Conservation (phyloP, 306 rosid genomes). For the Comarum palustre region DNA sequence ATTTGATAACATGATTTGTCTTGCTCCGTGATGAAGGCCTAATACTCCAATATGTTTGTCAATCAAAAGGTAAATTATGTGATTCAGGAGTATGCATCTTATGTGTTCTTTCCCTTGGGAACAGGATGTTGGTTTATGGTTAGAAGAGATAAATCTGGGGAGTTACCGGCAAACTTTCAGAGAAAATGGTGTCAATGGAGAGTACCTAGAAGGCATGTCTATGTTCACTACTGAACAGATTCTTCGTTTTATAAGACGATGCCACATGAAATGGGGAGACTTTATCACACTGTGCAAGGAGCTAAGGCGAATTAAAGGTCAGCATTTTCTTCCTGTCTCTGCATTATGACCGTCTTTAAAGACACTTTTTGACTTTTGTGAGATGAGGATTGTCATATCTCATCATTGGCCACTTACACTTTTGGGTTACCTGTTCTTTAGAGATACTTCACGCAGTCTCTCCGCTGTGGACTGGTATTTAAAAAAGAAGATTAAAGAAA, state of each 20-base stretch:
- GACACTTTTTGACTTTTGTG: background rate
- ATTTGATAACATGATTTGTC: background rate
- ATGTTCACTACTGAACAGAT: slow-evolving; percentile 99
- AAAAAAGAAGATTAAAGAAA: background rate
- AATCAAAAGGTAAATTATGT: background rate
- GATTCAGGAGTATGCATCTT: slow-evolving; percentile 7
- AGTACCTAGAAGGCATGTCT: slow-evolving; percentile 97
- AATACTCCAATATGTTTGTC: background rate
- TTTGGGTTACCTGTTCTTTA: background rate
- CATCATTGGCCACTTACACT: background rate
- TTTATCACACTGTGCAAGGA: slow-evolving; percentile 96
- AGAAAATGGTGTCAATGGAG: slow-evolving; percentile 97
- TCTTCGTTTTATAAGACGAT: slow-evolving; percentile 94
- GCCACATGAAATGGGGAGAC: slow-evolving; percentile 99
- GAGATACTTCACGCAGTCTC: background rate
- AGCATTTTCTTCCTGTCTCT: slow-evolving; percentile 17
- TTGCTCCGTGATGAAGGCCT: background rate
- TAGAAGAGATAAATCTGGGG: slow-evolving; percentile 93
- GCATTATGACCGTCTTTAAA: background rate
- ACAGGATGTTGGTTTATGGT: slow-evolving; percentile 99
- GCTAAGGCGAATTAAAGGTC: slow-evolving; percentile 96
- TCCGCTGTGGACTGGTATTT: background rate
- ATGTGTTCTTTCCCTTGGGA: slow-evolving; percentile 25
- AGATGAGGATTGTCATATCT: background rate
- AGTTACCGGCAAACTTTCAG: slow-evolving; percentile 79